Evolutionary conservation across 2,329 filamentous ascomycete species (phyloP), one percentile per base, ranked within the genome.

Genomic region (Aureobasidium sp.): DNA sequence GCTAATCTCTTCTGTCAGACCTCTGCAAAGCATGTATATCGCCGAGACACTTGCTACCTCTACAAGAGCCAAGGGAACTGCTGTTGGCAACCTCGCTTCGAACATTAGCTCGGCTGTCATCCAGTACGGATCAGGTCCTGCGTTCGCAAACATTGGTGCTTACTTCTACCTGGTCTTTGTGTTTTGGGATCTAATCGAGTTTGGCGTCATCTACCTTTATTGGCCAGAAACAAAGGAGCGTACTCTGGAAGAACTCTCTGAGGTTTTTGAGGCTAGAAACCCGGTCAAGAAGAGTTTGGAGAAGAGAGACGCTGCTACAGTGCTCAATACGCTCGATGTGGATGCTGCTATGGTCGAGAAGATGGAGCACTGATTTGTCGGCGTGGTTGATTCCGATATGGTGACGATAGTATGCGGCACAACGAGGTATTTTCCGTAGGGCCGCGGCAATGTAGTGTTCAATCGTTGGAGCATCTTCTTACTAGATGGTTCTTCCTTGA

Each of bases 161-260:
- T 67, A 68, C 62, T 69, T 65, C 8, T 70, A 70, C 52, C 50
- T 64, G 15, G 61, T 72, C 13, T 71, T 70, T 59, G 62, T 69
- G 59, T 66, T 70, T 27, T 75, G 73, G 73, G 66, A 71, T 60
- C 67, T 66, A 5, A 46, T 71, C 20, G 70, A 74, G 65, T 63
- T 71, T 34, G 56, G 65, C 15, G 68, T 73, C 50, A 71, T 75
- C 61, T 71, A 72, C 61, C 67, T 69, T 57, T 66, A 70, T 64
- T 74, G 74, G 64, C 70, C 75, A 39, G 77, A 79, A 67, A 79
- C 75, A 8, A 73, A 74, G 50, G 68, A 73, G 37, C 70, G 74
- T 64, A 79, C 75, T 12, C 71, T 80, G 26, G 78, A 80, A 66
- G 78, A 80, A 67, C 68, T 80, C 13, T 73, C 74, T 23, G 70